Conservation (phyloP, 768 basidiomycete species). For the Suillus subluteus region DNA sequence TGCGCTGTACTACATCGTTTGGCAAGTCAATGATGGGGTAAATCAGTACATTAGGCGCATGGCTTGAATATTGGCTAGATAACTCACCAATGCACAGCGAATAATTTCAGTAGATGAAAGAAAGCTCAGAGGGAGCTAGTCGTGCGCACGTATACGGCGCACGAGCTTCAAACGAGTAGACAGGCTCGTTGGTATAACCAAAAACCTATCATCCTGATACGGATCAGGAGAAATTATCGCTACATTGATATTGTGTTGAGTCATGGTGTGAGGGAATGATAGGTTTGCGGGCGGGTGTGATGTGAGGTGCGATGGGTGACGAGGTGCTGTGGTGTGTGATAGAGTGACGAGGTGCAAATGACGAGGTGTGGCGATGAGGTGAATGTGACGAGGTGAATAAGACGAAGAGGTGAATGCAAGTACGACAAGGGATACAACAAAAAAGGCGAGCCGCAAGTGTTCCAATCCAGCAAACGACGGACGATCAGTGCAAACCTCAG, state of each 20-base stretch:
- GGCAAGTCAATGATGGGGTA: no score
- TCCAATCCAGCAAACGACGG: no score
- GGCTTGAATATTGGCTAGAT: no score
- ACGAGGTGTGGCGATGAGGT: not conserved
- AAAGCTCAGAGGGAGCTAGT: no score
- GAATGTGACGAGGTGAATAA: not conserved
- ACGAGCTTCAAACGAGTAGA: not conserved
- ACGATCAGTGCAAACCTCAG: constrained; percentile 35
- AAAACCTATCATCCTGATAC: constrained; percentile 1
- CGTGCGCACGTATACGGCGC: not conserved
- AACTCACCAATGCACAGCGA: no score
- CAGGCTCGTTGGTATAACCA: not conserved
- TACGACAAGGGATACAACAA: not conserved
- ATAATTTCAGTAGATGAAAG: no score
- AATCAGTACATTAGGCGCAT: no score
- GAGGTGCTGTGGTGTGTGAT: no score
- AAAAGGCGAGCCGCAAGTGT: no score
- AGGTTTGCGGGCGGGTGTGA: not conserved
- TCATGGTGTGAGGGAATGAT: no score
- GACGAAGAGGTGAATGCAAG: not conserved
- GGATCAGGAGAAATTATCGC: constrained; percentile 7
- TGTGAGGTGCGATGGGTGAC: not conserved
- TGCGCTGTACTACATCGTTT: no score
- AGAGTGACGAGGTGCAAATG: no score
- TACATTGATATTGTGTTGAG: constrained; percentile 6